Percentiles rank a stretch among this genome's conserved stretches.
Evolutionary conservation across 352 stramenopile species (phyloP).

Genomic region (Achlya hypogyna): DNA sequence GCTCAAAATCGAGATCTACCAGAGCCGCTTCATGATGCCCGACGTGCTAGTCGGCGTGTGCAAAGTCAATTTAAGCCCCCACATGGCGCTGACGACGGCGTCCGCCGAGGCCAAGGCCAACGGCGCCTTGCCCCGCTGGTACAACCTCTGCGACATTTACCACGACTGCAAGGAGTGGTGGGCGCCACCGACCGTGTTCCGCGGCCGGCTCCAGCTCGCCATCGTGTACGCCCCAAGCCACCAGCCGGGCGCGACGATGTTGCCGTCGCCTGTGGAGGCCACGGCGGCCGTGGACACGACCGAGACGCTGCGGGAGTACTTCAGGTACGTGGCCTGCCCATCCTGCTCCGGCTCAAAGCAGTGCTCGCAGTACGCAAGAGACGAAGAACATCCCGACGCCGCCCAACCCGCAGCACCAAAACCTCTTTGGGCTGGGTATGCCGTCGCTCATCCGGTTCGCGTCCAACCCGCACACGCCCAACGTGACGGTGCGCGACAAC

Average conservation of each 20-base stretch:
- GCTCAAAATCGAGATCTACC: constrained; percentile 71
- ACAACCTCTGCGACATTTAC: constrained; percentile 79
- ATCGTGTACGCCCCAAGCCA: constrained; percentile 66
- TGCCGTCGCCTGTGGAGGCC: background rate
- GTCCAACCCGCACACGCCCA: background rate
- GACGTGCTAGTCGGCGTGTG: constrained; percentile 73
- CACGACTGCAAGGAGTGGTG: constrained; percentile 80
- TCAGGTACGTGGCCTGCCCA: constrained; percentile 6
- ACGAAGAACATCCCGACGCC: background rate
- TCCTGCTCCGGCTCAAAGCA: background rate
- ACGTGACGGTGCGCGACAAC: constrained; percentile 38
- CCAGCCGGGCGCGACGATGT: background rate
- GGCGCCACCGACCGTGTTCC: constrained; percentile 73
- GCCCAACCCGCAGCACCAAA: background rate
- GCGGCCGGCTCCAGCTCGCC: constrained; percentile 59
- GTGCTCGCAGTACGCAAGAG: constrained; percentile 10
- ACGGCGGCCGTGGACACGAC: constrained; percentile 3
- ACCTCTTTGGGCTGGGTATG: constrained; percentile 7
- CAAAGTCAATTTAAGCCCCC: constrained; percentile 81
- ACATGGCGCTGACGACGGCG: constrained; percentile 63
- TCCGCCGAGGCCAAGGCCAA: constrained; percentile 77
- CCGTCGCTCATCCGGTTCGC: constrained; percentile 11
- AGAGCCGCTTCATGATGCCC: constrained; percentile 73
- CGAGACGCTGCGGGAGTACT: constrained; percentile 16
- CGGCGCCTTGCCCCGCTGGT: constrained; percentile 60